Evolutionary conservation across 495 filamentous ascomycete species (phyloP).

Genomic region (Jackrogersella multiformis): DNA sequence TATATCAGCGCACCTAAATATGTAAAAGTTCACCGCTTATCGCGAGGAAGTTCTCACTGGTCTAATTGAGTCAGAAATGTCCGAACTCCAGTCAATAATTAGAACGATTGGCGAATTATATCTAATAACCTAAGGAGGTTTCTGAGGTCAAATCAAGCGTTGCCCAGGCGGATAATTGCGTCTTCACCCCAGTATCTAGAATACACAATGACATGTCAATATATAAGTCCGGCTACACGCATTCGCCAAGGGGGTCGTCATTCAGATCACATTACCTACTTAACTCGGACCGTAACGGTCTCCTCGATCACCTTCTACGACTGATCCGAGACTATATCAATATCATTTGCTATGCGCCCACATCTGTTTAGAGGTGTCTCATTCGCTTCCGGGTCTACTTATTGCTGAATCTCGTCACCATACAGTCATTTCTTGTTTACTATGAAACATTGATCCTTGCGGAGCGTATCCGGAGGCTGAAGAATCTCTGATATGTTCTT

Average conservation of each 20-base stretch:
- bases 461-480: neutral
- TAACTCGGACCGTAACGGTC: neutral
- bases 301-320: neutral
- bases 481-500: neutral
- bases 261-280: neutral
- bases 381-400: neutral
- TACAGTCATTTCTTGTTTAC: neutral
- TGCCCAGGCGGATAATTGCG: constrained; percentile 9
- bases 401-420: neutral
- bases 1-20: neutral
- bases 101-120: neutral
- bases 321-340: neutral
- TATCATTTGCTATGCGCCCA: neutral
- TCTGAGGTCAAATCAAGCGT: constrained; percentile 23
- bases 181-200: constrained; percentile 8
- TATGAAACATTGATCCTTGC: neutral
- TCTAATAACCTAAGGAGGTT: neutral
- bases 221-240: constrained; percentile 11
- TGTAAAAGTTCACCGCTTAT: neutral
- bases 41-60: neutral
- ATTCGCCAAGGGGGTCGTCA: constrained; percentile 16
- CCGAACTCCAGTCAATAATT: constrained; percentile 21
- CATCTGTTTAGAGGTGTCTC: neutral
- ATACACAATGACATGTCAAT: constrained; percentile 12
- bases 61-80: neutral